Percentiles rank a stretch among this genome's conserved stretches.
Evolutionary conservation across 371 early-diverging fungal genomes (phyloP).

Genomic region (Zychaea mexicana): DNA sequence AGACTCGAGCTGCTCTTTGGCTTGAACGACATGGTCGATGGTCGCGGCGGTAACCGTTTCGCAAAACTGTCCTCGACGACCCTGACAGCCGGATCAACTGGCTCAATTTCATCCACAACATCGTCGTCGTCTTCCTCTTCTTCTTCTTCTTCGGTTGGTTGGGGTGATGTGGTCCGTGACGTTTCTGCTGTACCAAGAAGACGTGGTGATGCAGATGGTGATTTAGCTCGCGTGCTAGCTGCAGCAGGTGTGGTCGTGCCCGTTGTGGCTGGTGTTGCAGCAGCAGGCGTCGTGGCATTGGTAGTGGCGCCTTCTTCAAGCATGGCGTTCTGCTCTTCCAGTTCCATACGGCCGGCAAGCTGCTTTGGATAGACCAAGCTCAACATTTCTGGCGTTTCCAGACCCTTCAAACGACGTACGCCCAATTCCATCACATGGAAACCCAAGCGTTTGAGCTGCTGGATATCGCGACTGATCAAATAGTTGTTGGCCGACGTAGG

Average conservation of each 20-base stretch:
- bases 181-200: constrained; percentile 8
- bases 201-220: constrained; percentile 5
- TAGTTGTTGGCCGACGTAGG: constrained; percentile 22
- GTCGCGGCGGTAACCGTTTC: neutral
- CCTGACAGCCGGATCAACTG: neutral
- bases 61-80: constrained; percentile 1
- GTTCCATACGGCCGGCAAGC: constrained; percentile 50
- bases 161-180: constrained; percentile 6
- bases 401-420: constrained; percentile 82
- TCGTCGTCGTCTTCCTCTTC: neutral
- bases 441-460: constrained; percentile 71
- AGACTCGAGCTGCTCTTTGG: neutral
- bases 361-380: constrained; percentile 71
- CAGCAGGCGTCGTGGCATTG: neutral
- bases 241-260: constrained; percentile 1
- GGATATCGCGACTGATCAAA: constrained; percentile 57
- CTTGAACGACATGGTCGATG: neutral
- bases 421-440: constrained; percentile 77
- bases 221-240: neutral
- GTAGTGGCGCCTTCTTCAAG: neutral
- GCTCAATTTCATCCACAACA: neutral
- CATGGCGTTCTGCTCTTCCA: constrained; percentile 18
- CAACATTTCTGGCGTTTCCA: constrained; percentile 89
- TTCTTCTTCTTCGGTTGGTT: neutral
- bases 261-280: neutral